These are phyloP conservation scores for Vitis riparia DNA, from an alignment of 164 flowering plant species.

Conservation along the genomic window DNA sequence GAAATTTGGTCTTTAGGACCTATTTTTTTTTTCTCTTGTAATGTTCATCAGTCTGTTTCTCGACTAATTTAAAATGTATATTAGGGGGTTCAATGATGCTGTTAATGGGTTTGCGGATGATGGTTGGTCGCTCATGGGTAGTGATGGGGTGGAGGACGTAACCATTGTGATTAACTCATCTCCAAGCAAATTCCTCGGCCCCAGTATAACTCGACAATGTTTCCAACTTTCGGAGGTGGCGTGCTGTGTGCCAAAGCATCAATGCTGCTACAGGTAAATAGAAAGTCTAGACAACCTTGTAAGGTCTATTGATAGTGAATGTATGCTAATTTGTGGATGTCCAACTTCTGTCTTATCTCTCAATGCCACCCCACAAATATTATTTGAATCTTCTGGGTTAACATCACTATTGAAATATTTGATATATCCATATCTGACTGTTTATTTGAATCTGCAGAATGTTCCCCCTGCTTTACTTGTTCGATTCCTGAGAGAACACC, in stretches of 20 bases:
- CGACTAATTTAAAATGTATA: not conserved
- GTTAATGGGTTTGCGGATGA: constrained; percentile 84
- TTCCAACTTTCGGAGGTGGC: constrained; percentile 61
- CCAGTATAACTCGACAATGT: constrained; percentile 38
- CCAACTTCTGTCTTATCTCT: too few relatives aligned
- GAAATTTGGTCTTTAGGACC: too few relatives aligned
- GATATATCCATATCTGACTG: not conserved
- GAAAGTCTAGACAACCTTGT: too few relatives aligned
- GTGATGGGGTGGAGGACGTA: constrained; percentile 82
- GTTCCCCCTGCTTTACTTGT: constrained; percentile 85
- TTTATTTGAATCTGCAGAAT: constrained; percentile 35
- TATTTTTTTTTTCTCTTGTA: not conserved
- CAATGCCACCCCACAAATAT: not conserved
- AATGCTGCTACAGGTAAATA: constrained; percentile 71
- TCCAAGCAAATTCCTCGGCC: constrained; percentile 52
- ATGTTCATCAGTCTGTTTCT: not conserved
- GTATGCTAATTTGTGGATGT: too few relatives aligned
- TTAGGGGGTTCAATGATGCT: constrained; percentile 86
- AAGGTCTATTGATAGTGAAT: too few relatives aligned
- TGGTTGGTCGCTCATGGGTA: constrained; percentile 74
- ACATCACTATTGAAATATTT: too few relatives aligned
- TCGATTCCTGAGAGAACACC: constrained; percentile 82
- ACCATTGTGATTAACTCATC: constrained; percentile 68
- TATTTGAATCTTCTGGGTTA: too few relatives aligned
- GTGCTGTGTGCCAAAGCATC: constrained; percentile 87